Conservation (phyloP, 2,329 filamentous ascomycete species). For the Paraphaeosphaeria minitans region DNA sequence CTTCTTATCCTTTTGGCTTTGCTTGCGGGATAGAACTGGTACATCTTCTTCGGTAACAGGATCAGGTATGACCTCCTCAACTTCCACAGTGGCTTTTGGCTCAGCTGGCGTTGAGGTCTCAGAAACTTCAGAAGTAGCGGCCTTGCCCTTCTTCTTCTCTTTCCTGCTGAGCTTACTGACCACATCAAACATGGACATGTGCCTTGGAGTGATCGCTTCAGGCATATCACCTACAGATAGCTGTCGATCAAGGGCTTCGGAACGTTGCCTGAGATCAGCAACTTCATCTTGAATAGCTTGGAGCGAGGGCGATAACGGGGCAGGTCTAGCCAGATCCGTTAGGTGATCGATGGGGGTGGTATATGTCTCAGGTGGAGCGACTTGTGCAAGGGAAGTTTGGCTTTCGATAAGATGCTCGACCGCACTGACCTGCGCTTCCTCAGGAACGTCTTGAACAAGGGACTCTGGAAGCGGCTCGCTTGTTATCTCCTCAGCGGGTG, state of each 20-base stretch:
- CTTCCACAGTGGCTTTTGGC: conserved; percentile 25
- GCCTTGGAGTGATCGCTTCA: conserved; percentile 17
- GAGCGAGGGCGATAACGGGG: conserved; percentile 31
- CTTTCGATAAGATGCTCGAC: conserved; percentile 9
- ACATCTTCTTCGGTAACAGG: conserved; percentile 12
- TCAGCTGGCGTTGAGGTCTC: conserved; percentile 32
- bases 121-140: conserved; percentile 21
- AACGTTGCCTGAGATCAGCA: conserved; percentile 32
- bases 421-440: conserved; percentile 4
- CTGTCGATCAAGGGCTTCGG: conserved; percentile 32
- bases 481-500: background rate
- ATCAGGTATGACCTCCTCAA: conserved; percentile 24
- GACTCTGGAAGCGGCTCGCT: background rate
- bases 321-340: background rate
- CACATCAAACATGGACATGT: conserved; percentile 34
- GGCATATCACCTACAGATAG: conserved; percentile 17
- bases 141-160: conserved; percentile 34
- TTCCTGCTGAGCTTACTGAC: conserved; percentile 36
- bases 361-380: background rate
- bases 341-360: background rate
- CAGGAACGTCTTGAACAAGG: background rate
- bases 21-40: conserved; percentile 10
- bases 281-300: conserved; percentile 34
- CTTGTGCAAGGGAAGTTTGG: background rate
- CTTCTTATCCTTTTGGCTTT: conserved; percentile 34